phyloP scores from a whole-genome alignment of 2,329 filamentous ascomycete species.

The Pseudogymnoascus verrucosus region DNA sequence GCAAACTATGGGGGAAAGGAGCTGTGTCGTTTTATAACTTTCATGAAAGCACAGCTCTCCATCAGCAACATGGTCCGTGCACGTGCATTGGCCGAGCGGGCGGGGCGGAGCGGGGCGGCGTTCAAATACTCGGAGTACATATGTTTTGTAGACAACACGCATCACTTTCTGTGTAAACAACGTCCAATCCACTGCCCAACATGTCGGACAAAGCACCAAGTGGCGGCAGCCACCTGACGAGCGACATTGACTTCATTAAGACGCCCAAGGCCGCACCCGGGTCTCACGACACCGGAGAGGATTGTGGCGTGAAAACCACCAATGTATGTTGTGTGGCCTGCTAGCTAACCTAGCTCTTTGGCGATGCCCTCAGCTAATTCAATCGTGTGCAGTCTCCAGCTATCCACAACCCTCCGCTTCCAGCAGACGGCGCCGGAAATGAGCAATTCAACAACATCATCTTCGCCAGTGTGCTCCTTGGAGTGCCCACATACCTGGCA shows the following conservation, averaged over 20 bases:
- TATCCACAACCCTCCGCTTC: slow-evolving; percentile 22
- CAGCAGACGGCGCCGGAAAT: slow-evolving; percentile 20
- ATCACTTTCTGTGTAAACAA: slow-evolving; percentile 6
- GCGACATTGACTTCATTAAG: slow-evolving; percentile 22
- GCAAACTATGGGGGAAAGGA: no score
- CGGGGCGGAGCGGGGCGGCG: slow-evolving; percentile 3
- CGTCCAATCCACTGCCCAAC: slow-evolving; percentile 14
- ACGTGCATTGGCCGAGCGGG: not conserved
- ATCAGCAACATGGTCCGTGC: not conserved
- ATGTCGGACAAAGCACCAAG: slow-evolving; percentile 35
- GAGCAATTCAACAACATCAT: slow-evolving; percentile 24
- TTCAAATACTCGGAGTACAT: slow-evolving; percentile 1
- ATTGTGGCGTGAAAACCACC: slow-evolving; percentile 23
- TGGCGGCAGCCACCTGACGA: slow-evolving; percentile 8
- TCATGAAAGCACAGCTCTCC: not conserved
- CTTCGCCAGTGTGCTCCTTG: slow-evolving; percentile 17
- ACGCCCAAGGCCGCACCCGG: slow-evolving; percentile 21
- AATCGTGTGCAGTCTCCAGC: slow-evolving; percentile 19
- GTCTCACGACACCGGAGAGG: slow-evolving; percentile 18
- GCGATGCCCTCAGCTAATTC: not conserved
- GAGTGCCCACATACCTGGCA: slow-evolving; percentile 20
- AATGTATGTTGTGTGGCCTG: slow-evolving; percentile 16
- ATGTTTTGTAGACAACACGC: slow-evolving; percentile 4
- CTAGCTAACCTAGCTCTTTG: slow-evolving; percentile 8
- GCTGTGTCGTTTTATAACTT: not conserved